Evolutionary conservation across 2,329 filamentous ascomycete genomes (phyloP).

Genomic region (Diplodia intermedia): DNA sequence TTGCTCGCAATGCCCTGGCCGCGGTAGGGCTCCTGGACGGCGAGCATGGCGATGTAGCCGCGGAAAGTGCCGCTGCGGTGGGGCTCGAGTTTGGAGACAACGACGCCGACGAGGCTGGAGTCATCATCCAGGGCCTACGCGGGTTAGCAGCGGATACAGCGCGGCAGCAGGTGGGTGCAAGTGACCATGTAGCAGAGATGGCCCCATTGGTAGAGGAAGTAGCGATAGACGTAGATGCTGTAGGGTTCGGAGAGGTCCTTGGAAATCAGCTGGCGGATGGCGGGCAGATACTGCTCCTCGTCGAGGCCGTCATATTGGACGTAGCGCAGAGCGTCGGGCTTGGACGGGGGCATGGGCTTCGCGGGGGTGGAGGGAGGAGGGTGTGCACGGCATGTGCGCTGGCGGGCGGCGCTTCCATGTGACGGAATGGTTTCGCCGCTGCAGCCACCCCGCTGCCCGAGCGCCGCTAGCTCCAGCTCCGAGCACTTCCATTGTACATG

Average conservation of each 20-base stretch:
- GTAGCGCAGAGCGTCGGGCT: constrained; percentile 57
- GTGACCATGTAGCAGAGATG: constrained; percentile 92
- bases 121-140: constrained; percentile 45
- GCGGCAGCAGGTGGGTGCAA: constrained; percentile 12
- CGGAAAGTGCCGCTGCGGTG: constrained; percentile 86
- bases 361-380: neutral
- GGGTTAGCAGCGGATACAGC: constrained; percentile 13
- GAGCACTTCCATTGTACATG: too few relatives aligned
- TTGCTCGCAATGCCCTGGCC: constrained; percentile 85
- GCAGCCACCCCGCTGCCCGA: neutral
- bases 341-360: constrained; percentile 13
- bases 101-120: constrained; percentile 78
- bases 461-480: neutral
- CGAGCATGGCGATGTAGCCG: constrained; percentile 98
- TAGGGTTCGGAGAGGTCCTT: constrained; percentile 98
- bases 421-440: neutral
- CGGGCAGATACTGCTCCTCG: constrained; percentile 74
- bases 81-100: constrained; percentile 91
- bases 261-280: constrained; percentile 90
- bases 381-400: constrained; percentile 8
- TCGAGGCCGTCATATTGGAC: constrained; percentile 65
- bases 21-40: constrained; percentile 80
- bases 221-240: constrained; percentile 98
- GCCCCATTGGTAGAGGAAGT: constrained; percentile 97
- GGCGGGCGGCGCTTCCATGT: neutral